Conservation (phyloP, 1,284 basidiomycete species). For the Ceratobasidium sp. region DNA sequence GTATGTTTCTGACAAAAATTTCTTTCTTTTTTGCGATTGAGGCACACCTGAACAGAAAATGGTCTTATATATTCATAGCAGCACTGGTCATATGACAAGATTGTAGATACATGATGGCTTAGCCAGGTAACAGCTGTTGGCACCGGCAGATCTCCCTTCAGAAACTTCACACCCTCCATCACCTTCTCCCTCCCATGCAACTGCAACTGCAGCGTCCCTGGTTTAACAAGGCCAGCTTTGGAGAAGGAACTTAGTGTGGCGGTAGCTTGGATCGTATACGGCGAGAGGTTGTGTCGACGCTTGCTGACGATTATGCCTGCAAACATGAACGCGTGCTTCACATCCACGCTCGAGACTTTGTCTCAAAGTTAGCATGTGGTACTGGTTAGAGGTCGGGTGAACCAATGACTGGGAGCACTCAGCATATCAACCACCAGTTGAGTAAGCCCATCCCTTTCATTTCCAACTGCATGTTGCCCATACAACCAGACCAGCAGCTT, state of each 20-base stretch:
- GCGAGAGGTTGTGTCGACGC: not conserved
- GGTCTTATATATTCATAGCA: too few relatives aligned
- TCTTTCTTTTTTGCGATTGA: too few relatives aligned
- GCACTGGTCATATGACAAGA: too few relatives aligned
- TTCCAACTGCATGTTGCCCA: not conserved
- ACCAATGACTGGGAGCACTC: not conserved
- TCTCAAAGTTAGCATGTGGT: not conserved
- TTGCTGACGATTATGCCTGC: not conserved
- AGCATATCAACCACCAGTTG: not conserved
- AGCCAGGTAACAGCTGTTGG: too few relatives aligned
- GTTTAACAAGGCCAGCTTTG: not conserved
- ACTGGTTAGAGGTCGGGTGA: too few relatives aligned
- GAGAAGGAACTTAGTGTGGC: not conserved
- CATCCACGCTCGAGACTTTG: constrained; percentile 10
- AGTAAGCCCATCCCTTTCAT: not conserved
- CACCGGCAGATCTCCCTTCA: too few relatives aligned
- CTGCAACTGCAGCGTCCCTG: not conserved
- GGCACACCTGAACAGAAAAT: too few relatives aligned
- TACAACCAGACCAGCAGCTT: not conserved
- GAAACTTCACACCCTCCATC: too few relatives aligned
- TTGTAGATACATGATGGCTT: too few relatives aligned
- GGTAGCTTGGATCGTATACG: constrained; percentile 1
- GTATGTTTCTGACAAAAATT: too few relatives aligned
- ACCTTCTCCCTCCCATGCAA: not conserved
- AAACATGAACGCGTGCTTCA: not conserved